These are phyloP conservation scores for Candida pseudoviswanathii DNA, from an alignment of 1,139 yeast species.

Conservation along the genomic window DNA sequence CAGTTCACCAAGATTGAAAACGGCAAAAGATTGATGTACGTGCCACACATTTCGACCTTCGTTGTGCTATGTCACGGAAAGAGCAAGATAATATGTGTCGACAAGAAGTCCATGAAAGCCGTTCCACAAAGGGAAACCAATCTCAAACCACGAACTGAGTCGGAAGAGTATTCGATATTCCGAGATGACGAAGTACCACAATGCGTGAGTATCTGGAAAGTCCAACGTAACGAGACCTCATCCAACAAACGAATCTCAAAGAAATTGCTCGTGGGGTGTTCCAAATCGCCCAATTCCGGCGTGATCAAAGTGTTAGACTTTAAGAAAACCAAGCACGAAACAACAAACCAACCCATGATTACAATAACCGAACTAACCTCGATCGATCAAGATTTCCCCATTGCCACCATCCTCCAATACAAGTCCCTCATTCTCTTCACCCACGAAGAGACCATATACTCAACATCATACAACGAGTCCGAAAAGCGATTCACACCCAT, in stretches of 20 bases:
- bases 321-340: slow-evolving; percentile 22
- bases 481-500: slow-evolving; percentile 41
- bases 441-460: slow-evolving; percentile 33
- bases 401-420: slow-evolving; percentile 41
- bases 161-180: slow-evolving; percentile 26
- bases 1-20: slow-evolving; percentile 40
- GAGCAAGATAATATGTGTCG: slow-evolving; percentile 35
- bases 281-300: slow-evolving; percentile 28
- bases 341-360: slow-evolving; percentile 17
- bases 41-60: slow-evolving; percentile 37
- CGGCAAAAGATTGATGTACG: slow-evolving; percentile 37
- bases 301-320: slow-evolving; percentile 47
- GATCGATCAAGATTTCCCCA: slow-evolving; percentile 37
- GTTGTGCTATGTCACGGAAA: slow-evolving; percentile 37
- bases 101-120: slow-evolving; percentile 29
- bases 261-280: slow-evolving; percentile 46
- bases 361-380: slow-evolving; percentile 38
- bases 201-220: slow-evolving; percentile 38
- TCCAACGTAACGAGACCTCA: slow-evolving; percentile 26
- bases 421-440: slow-evolving; percentile 37
- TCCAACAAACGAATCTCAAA: slow-evolving; percentile 27
- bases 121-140: slow-evolving; percentile 24
- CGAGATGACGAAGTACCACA: slow-evolving; percentile 37
- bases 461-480: slow-evolving; percentile 40
- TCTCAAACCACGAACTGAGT: slow-evolving; percentile 17